phyloP scores from a whole-genome alignment of 2,329 filamentous ascomycete genomes.

The Ceratocystis lukuohia region DNA sequence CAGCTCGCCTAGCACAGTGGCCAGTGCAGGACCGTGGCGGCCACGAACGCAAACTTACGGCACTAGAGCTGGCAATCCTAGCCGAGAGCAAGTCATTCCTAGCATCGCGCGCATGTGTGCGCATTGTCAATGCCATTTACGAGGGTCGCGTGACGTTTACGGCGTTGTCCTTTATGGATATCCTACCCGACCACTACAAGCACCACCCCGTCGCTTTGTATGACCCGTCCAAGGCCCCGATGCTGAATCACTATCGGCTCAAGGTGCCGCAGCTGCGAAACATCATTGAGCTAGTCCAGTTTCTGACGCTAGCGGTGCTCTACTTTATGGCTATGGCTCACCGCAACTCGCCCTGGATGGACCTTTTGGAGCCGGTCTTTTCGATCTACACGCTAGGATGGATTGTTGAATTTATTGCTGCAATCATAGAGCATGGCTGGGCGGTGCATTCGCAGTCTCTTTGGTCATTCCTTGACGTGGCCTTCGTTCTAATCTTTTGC shows the following conservation, averaged over 20 bases:
- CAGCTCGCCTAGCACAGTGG: constrained; percentile 32
- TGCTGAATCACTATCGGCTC: constrained; percentile 58
- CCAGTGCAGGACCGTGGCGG: constrained; percentile 28
- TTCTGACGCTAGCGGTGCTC: constrained; percentile 47
- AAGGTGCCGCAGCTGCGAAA: constrained; percentile 57
- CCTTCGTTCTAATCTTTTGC: constrained; percentile 49
- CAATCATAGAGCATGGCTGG: constrained; percentile 52
- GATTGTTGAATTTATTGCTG: constrained; percentile 52
- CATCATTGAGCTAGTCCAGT: constrained; percentile 51
- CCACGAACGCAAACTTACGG: constrained; percentile 45
- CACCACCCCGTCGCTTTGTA: constrained; percentile 56
- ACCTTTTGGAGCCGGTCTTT: constrained; percentile 42
- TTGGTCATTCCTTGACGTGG: constrained; percentile 63
- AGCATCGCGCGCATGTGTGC: constrained; percentile 51
- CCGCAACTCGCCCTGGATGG: constrained; percentile 35
- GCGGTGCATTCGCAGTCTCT: constrained; percentile 60
- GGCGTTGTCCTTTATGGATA: constrained; percentile 55
- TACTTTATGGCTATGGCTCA: constrained; percentile 52
- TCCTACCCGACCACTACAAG: constrained; percentile 61
- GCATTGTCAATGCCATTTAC: constrained; percentile 58
- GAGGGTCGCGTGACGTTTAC: constrained; percentile 57
- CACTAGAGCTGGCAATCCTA: constrained; percentile 58
- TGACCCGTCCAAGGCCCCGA: constrained; percentile 49
- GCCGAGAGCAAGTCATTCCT: constrained; percentile 58
- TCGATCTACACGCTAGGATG: constrained; percentile 52